Evolutionary conservation across 345 rosid species (phyloP).

Genomic region (Clausena lansium): DNA sequence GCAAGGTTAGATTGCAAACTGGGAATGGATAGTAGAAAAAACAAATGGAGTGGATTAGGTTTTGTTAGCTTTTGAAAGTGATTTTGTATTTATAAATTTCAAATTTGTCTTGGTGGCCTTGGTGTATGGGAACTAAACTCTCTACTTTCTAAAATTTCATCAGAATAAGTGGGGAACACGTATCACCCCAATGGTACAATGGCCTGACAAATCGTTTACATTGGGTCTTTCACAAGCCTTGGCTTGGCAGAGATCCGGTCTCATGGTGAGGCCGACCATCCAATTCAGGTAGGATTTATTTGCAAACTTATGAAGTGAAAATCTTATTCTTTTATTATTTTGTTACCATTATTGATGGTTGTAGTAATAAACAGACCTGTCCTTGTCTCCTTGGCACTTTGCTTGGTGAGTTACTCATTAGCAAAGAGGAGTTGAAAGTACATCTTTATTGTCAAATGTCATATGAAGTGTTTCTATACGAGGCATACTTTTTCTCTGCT

Average conservation of each 20-base stretch:
- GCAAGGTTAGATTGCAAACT: constrained; percentile 52
- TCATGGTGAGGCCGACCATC: constrained; percentile 77
- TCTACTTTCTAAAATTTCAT: constrained; percentile 8
- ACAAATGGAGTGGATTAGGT: background rate
- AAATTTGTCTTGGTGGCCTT: background rate
- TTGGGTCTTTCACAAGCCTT: constrained; percentile 73
- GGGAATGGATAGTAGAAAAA: background rate
- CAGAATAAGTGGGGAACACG: constrained; percentile 94
- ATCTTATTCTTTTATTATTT: background rate
- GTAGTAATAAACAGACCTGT: background rate
- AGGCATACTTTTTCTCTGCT: too few relatives aligned
- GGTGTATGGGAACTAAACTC: constrained; percentile 8
- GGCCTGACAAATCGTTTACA: constrained; percentile 88
- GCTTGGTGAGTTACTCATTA: background rate
- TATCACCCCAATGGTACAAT: constrained; percentile 78
- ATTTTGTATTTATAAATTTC: constrained; percentile 4
- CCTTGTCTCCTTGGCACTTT: background rate
- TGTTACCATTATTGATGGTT: background rate
- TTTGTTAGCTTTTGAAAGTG: background rate
- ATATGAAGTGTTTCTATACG: background rate
- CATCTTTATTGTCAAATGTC: background rate
- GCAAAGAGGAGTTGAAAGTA: background rate
- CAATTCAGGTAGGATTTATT: constrained; percentile 62
- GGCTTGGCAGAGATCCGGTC: constrained; percentile 95
- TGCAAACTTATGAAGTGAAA: background rate